Percentiles rank a stretch among this genome's conserved stretches.
These are phyloP conservation scores for Saccharum hybrid DNA, from an alignment of 202 grass and related monocot species.

Conservation along the genomic window DNA sequence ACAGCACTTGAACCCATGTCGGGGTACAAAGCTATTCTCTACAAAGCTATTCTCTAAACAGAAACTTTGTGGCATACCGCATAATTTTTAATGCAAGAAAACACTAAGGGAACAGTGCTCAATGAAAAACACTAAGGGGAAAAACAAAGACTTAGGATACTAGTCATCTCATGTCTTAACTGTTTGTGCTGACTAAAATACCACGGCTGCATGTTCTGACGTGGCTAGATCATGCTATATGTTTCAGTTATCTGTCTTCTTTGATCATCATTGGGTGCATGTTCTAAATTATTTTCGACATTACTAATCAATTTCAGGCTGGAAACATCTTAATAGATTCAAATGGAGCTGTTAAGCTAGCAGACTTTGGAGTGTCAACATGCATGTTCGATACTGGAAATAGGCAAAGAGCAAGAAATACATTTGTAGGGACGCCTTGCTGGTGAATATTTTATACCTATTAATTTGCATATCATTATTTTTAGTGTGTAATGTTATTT, in stretches of 20 bases:
- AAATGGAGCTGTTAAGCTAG: conserved; percentile 95
- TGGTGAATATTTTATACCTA: conserved; percentile 57
- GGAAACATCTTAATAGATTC: conserved; percentile 97
- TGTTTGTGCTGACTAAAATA: background rate
- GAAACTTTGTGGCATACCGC: conserved; percentile 10
- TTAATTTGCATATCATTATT: conserved; percentile 35
- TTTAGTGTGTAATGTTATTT: conserved; percentile 37
- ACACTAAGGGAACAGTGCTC: background rate
- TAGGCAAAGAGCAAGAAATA: conserved; percentile 91
- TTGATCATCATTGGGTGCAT: conserved; percentile 19
- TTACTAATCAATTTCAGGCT: conserved; percentile 78
- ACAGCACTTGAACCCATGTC: background rate
- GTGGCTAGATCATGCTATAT: conserved; percentile 19
- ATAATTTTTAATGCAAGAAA: conserved; percentile 13
- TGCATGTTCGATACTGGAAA: conserved; percentile 99
- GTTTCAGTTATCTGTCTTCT: conserved; percentile 33
- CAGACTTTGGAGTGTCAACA: conserved; percentile 91
- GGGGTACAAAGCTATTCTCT: background rate
- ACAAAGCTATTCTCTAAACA: background rate
- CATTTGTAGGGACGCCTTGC: conserved; percentile 97
- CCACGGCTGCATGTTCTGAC: background rate
- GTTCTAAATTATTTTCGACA: conserved; percentile 54
- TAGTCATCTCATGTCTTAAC: conserved; percentile 5
- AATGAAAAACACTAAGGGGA: background rate
- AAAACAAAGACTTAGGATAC: conserved; percentile 5